Evolutionary conservation across 306 rosid genomes (phyloP), one percentile per base, ranked within the genome.

Genomic region (Hippophae tibetana): DNA sequence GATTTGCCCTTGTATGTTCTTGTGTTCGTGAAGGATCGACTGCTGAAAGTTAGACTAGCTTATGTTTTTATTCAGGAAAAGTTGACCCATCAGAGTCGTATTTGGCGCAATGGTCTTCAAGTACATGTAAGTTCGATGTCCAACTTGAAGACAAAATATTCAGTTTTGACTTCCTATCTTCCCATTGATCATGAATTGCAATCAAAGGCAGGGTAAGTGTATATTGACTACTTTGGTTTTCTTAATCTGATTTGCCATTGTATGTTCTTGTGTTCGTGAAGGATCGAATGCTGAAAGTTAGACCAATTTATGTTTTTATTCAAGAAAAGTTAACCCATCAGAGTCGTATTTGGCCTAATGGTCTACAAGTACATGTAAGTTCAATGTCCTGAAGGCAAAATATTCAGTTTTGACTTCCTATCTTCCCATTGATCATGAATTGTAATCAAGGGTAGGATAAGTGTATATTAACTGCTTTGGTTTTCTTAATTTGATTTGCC

Each of bases 401-500:
- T 57, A 23, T 7, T 54, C 58, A 69, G 63, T 40, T 56, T 46
- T 26, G 23, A 10, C 12, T 5, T 49, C 53, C 53, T 49, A 5
- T 10, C 14, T 14, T 12, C 14, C 38, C 38, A 27, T 1, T 27
- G 38, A 3, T 27, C 38, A 27, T 27, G 3, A 27, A n/a, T n/a
- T 89, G 84, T 96, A 92, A 69, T 92, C 94, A 41, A 95, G 97
- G 69, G 82, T 80, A 43, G 99, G 99, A 44, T 92, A 92, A 5
- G 99, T 88, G 66, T 92, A 92, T 46, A 92, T 78, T 45, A 96
- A 92, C 63, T 92, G 97, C 76, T 88, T 92, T 23, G 89, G 82
- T 74, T 79, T 92, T 71, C 96, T 86, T 42, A 84, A 63, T 77
- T 95, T 84, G 65, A 84, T 65, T 67, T 88, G 86, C 46, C 99